Conservation (phyloP, 23 red algal genomes). For the Chondrus crispus region DNA sequence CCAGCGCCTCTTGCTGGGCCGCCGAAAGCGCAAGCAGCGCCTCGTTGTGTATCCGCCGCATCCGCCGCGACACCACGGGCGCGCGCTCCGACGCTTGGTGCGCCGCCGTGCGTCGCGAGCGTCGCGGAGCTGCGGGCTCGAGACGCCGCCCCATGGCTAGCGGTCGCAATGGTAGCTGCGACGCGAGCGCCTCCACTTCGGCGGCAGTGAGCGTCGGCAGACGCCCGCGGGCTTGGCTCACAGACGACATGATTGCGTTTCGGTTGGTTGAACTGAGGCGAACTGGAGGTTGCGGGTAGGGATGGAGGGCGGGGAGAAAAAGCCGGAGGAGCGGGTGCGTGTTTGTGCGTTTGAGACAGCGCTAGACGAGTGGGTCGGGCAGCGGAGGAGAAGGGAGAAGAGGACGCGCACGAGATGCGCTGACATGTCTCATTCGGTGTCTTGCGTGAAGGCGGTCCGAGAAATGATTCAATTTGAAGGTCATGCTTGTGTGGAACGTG, state of each 20-base stretch:
- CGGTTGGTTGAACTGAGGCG: not conserved
- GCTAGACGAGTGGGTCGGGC: no score
- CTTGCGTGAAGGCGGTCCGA: no score
- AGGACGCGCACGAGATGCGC: no score
- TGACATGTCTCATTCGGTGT: no score
- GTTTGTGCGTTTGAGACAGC: no score
- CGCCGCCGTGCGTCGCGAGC: not conserved
- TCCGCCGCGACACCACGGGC: not conserved
- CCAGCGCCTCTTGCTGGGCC: not conserved
- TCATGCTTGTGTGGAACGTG: no score
- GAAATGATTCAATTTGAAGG: no score
- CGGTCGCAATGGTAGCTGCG: not conserved
- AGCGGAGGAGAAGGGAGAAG: no score
- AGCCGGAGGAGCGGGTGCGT: no score
- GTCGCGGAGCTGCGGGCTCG: not conserved
- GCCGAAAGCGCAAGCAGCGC: not conserved
- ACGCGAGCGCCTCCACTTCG: constrained; percentile 14
- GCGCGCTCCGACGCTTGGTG: not conserved
- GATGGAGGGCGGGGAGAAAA: no score
- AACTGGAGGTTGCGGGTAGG: no score
- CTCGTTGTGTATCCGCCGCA: constrained; percentile 35
- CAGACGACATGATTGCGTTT: not conserved
- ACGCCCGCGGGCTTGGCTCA: not conserved
- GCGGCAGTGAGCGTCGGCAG: constrained; percentile 14
- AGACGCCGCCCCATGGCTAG: no score